Conservation (phyloP, 1,139 yeast genomes). For the Kurtzmaniella quercitrusa region DNA sequence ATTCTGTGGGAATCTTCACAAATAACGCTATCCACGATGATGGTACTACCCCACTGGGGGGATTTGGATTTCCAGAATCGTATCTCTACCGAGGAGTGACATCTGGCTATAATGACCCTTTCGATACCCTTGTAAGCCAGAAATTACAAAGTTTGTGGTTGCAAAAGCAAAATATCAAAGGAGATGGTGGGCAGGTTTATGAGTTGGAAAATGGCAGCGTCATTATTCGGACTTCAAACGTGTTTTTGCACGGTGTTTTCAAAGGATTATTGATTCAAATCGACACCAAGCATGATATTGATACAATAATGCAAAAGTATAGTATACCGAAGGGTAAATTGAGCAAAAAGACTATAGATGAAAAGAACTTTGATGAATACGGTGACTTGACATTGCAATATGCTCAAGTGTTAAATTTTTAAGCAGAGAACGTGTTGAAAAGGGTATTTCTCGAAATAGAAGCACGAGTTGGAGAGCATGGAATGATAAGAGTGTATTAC, state of each 20-base stretch:
- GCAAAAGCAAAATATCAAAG: slow-evolving; percentile 65
- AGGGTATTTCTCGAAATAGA: too few relatives aligned
- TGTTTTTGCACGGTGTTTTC: slow-evolving; percentile 70
- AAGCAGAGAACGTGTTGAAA: slow-evolving; percentile 8
- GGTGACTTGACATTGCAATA: slow-evolving; percentile 48
- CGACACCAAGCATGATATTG: slow-evolving; percentile 26
- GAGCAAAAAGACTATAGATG: slow-evolving; percentile 31
- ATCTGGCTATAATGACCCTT: slow-evolving; percentile 45
- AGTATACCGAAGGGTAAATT: slow-evolving; percentile 40
- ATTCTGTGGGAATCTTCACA: slow-evolving; percentile 43
- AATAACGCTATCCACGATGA: slow-evolving; percentile 35
- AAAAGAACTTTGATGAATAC: slow-evolving; percentile 23
- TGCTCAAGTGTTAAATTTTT: slow-evolving; percentile 42
- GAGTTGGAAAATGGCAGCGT: slow-evolving; percentile 45
- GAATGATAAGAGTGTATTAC: not conserved
- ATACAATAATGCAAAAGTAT: slow-evolving; percentile 30
- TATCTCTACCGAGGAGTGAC: slow-evolving; percentile 46
- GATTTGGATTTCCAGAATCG: slow-evolving; percentile 31
- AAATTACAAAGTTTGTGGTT: slow-evolving; percentile 73
- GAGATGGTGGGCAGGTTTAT: slow-evolving; percentile 72
- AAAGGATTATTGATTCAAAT: slow-evolving; percentile 67
- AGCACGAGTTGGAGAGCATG: not conserved
- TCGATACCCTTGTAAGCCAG: slow-evolving; percentile 45
- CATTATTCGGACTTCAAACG: slow-evolving; percentile 60
- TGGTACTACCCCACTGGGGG: slow-evolving; percentile 10